Conservation (phyloP, 306 rosid species). For the Geum urbanum region DNA sequence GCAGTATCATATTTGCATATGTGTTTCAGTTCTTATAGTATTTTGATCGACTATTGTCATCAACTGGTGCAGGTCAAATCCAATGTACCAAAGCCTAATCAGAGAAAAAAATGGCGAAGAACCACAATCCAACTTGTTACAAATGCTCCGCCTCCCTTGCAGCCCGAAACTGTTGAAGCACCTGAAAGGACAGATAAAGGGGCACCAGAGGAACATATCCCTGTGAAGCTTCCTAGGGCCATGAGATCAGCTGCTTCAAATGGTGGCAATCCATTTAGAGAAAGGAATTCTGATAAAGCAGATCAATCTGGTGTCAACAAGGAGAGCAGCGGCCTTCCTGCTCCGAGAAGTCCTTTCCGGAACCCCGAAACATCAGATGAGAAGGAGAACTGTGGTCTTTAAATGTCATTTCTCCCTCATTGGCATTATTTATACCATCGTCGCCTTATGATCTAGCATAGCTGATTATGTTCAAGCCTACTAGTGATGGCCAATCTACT, state of each 20-base stretch:
- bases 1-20: background rate
- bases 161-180: conserved; percentile 32
- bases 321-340: conserved; percentile 34
- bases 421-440: conserved; percentile 7
- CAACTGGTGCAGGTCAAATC: conserved; percentile 49
- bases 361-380: conserved; percentile 49
- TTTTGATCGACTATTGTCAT: background rate
- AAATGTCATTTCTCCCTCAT: background rate
- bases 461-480: background rate
- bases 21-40: background rate
- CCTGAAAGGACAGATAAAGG: conserved; percentile 39
- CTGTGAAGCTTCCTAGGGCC: conserved; percentile 55
- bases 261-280: conserved; percentile 46
- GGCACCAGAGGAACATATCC: conserved; percentile 39
- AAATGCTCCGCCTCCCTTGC: conserved; percentile 38
- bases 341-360: conserved; percentile 43
- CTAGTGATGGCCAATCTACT: background rate
- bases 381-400: conserved; percentile 74
- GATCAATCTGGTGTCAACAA: conserved; percentile 47
- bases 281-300: conserved; percentile 53
- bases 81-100: conserved; percentile 50
- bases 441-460: background rate
- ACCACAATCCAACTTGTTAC: conserved; percentile 62
- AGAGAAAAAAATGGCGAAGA: conserved; percentile 70
- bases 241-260: conserved; percentile 45